Base-by-base conservation (phyloP, 148 eudicot genomes). In the Amaranthus hypochondriacus region DNA sequence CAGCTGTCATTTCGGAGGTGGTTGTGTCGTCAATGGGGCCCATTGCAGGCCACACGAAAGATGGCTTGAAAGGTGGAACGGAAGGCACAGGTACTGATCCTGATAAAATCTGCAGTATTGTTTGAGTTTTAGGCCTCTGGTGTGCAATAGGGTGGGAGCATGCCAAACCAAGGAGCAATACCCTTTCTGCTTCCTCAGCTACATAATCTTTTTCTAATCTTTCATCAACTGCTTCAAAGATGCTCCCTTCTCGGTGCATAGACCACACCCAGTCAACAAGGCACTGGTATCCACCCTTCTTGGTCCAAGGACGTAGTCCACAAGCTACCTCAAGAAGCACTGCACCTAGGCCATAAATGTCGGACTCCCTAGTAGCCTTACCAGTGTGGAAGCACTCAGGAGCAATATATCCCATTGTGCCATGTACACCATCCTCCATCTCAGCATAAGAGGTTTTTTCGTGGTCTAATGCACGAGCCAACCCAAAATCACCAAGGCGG, bases 301-400 rank as follows among this genome's bases (percentile, higher is more conserved):
- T 85, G 55, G 85, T 69, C 72, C 89, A 86, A 0, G 96, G 96
- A 7, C 92, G 76, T 7, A 68, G 82, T 1, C 98, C 95, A 47
- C 87, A 85, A 0, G 85, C 90, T 0, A 89, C 89, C 62, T 93
- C 98, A 14, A 93, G 73, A 11, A 89, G 18, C 1, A 91, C 89
- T 0, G 92, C 96, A 0, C 97, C 98, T 9, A 89, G 89, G 2
- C 92, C 96, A 48, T 87, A 94, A 9, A 89, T 75, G 47, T 93
- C 98, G 0, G 92, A 86, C 44, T 87, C 89, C 51, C 84, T 80
- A 6, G 97, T 88, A 21, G 98, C 92, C 54, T 84, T 88, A 47
- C 95, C 92, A 0, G 97, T 91, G 85, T 83, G 89, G 77, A 91
- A 83, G 81, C 89, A 89, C 79, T 93, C 98, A 0, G 97, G 98